These are phyloP conservation scores for Ustilago loliicola DNA, from an alignment of 1,284 basidiomycete species.

Conservation along the genomic window DNA sequence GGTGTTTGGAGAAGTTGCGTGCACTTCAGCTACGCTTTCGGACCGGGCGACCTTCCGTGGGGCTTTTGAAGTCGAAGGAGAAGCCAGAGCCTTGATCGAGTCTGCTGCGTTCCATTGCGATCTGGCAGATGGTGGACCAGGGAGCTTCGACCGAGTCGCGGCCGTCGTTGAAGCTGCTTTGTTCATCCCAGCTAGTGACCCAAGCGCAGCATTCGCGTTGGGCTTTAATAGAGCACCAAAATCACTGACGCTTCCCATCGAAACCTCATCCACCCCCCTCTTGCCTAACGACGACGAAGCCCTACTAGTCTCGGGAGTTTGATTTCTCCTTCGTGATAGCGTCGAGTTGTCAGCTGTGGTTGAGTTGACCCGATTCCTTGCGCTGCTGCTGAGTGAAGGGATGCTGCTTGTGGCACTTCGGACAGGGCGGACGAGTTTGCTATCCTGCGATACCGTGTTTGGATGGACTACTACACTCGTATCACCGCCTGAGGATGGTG, in stretches of 20 bases:
- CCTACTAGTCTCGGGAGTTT: slow-evolving; percentile 16
- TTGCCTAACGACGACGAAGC: slow-evolving; percentile 39
- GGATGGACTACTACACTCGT: neutral
- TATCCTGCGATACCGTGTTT: slow-evolving; percentile 10
- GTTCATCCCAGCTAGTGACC: neutral
- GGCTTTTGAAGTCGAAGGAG: slow-evolving; percentile 25
- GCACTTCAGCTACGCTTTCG: slow-evolving; percentile 27
- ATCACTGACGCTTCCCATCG: slow-evolving; percentile 22
- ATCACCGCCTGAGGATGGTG: neutral
- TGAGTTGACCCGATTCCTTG: slow-evolving; percentile 24
- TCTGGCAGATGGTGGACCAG: slow-evolving; percentile 41
- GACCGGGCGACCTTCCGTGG: slow-evolving; percentile 38
- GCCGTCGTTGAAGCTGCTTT: neutral
- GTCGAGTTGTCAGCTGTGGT: slow-evolving; percentile 22
- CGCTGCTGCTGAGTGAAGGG: slow-evolving; percentile 23
- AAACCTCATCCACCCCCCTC: slow-evolving; percentile 18
- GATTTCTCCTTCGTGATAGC: slow-evolving; percentile 8
- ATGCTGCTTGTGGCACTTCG: slow-evolving; percentile 27
- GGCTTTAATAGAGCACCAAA: slow-evolving; percentile 28
- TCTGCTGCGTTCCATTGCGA: slow-evolving; percentile 18
- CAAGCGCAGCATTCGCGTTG: neutral
- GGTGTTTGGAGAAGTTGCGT: slow-evolving; percentile 3
- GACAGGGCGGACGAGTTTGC: slow-evolving; percentile 7
- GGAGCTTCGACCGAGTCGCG: slow-evolving; percentile 23
- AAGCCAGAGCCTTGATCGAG: slow-evolving; percentile 12